Conservation (phyloP, 2,329 filamentous ascomycete species). For the Pseudogymnoascus sp. region DNA sequence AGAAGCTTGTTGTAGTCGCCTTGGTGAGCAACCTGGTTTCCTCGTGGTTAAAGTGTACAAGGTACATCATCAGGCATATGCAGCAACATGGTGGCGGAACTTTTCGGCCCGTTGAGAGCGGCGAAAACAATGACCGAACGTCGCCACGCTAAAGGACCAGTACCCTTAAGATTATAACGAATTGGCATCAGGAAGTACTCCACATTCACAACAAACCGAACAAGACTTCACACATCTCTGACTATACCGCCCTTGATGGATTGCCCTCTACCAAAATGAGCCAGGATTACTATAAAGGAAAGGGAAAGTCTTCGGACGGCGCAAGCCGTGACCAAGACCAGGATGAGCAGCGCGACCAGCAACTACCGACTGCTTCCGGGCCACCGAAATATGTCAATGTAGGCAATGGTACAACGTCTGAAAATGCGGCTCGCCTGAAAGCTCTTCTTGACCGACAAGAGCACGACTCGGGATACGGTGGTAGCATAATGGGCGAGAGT, state of each 20-base stretch:
- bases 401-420: constrained; percentile 70
- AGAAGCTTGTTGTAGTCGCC: not conserved
- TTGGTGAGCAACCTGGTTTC: constrained; percentile 4
- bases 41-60: constrained; percentile 2
- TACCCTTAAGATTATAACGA: constrained; percentile 7
- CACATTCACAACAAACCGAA: constrained; percentile 19
- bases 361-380: constrained; percentile 12
- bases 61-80: constrained; percentile 8
- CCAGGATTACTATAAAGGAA: constrained; percentile 48
- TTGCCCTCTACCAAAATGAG: constrained; percentile 40
- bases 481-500: constrained; percentile 62
- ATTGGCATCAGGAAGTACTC: not conserved
- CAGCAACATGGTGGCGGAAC: not conserved
- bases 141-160: constrained; percentile 2
- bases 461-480: constrained; percentile 85
- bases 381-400: constrained; percentile 77
- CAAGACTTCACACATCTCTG: constrained; percentile 29
- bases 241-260: constrained; percentile 11
- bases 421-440: constrained; percentile 73
- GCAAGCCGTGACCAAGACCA: not conserved
- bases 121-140: constrained; percentile 6
- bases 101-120: not conserved
- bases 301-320: constrained; percentile 32
- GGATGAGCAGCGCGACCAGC: not conserved
- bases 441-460: constrained; percentile 63